Evolutionary conservation across 2,329 filamentous ascomycete genomes (phyloP).

Genomic region (Aureobasidium sp.): DNA sequence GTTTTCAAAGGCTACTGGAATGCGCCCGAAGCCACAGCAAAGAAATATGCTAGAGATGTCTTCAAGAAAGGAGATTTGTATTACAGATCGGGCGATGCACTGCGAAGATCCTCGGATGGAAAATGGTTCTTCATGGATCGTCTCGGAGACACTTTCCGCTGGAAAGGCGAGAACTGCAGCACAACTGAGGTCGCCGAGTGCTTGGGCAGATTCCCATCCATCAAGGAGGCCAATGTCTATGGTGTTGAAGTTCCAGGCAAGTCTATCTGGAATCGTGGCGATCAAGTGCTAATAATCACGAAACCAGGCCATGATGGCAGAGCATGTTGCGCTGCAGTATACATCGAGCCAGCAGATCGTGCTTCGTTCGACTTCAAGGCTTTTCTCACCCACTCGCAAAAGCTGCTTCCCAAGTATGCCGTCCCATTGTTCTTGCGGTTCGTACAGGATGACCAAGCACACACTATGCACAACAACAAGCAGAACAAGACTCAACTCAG

Average conservation of each 20-base stretch:
- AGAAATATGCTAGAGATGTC: constrained; percentile 41
- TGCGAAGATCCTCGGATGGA: constrained; percentile 35
- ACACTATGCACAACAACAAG: constrained; percentile 64
- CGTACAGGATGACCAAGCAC: constrained; percentile 39
- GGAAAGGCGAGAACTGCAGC: constrained; percentile 42
- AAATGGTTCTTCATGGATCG: constrained; percentile 42
- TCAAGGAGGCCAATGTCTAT: constrained; percentile 41
- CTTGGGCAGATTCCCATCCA: constrained; percentile 35
- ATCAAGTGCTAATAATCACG: not conserved
- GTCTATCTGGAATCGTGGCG: not conserved
- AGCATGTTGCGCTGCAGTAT: constrained; percentile 47
- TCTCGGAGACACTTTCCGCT: constrained; percentile 41
- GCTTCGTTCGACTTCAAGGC: constrained; percentile 48
- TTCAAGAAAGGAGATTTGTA: constrained; percentile 40
- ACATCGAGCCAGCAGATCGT: constrained; percentile 42
- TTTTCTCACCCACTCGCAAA: constrained; percentile 49
- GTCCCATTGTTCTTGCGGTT: constrained; percentile 65
- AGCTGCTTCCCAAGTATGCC: constrained; percentile 60
- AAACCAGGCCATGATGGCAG: constrained; percentile 39
- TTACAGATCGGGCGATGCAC: constrained; percentile 41
- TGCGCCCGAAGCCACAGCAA: constrained; percentile 56
- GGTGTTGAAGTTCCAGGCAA: constrained; percentile 37
- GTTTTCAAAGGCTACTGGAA: constrained; percentile 63
- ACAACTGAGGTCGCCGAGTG: constrained; percentile 40
- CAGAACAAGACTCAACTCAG: constrained; percentile 67